Evolutionary conservation across 768 basidiomycete species (phyloP), one percentile per base, ranked within the genome.

Genomic region (Fomitopsis serialis): DNA sequence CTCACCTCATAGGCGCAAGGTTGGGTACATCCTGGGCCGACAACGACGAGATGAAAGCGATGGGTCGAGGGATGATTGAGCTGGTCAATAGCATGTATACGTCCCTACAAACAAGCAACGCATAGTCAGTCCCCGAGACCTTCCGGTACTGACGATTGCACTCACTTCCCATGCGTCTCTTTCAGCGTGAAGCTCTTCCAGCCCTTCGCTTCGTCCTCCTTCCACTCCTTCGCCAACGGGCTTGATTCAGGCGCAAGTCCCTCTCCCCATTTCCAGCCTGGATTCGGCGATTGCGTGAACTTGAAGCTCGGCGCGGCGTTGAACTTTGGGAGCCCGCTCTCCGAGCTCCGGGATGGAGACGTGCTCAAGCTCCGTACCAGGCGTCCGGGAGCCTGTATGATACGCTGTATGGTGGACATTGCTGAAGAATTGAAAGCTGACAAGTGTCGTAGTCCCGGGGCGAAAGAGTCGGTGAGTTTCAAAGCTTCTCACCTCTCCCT

Each of bases 1-100:
- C 66, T 56, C 63, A 82, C 77, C 85, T 87, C 69, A 85, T 84
- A 1, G 75, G 75, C 6, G 75, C 72, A 7, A 77, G 70, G 60
- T 77, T 77, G 35, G 60, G 50, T 3, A 60, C 57, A 6, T 72
- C 75, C 17, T 66, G 53, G 10, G 55, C 53, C 13, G 63, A 63
- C 27, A 73, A 43, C 32, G 70, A 66, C 2, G 74, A 74, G 10
- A 75, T 66, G 59, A 77, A 76, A 0, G 72, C 76, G 49, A 78
- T 69, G 4, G 76, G 76, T 17, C 76, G 66, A 0, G 76, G 76
- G 1, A 69, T 61, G 44, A 75, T 61, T 19, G 70, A 74, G 54
- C 69, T 69, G 32, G 67, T 70, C 64, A 75, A 55, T 34, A 72
- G 54, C 24, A 69, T 70, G 64, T 85, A 83, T 50, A 71, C 60